Evolutionary conservation across 306 rosid species (phyloP).

Genomic region (Dalbergia cochinchinensis): DNA sequence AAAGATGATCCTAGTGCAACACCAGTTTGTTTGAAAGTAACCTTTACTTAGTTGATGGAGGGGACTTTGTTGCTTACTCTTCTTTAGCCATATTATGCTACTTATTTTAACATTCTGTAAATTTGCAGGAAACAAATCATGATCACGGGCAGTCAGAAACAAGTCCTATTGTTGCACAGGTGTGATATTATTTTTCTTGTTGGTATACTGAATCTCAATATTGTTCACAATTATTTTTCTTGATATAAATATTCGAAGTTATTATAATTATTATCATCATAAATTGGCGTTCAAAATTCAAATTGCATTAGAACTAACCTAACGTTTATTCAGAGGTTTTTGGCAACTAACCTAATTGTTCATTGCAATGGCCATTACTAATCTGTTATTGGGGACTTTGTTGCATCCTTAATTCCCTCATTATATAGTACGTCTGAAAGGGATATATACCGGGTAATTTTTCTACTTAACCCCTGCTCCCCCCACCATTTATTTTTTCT

Average conservation of each 20-base stretch:
- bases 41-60: slow-evolving; percentile 2
- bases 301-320: slow-evolving; percentile 24
- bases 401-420: slow-evolving; percentile 11
- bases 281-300: slow-evolving; percentile 15
- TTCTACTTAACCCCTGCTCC: not conserved
- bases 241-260: not conserved
- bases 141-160: slow-evolving; percentile 57
- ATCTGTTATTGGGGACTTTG: slow-evolving; percentile 30
- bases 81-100: slow-evolving; percentile 3
- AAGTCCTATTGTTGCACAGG: slow-evolving; percentile 54
- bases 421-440: not conserved
- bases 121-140: slow-evolving; percentile 66
- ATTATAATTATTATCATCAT: slow-evolving; percentile 12
- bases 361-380: slow-evolving; percentile 16
- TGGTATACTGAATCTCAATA: slow-evolving; percentile 30
- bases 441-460: not conserved
- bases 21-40: slow-evolving; percentile 23
- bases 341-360: slow-evolving; percentile 2
- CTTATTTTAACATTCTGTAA: slow-evolving; percentile 17
- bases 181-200: slow-evolving; percentile 39
- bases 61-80: slow-evolving; percentile 6
- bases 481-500: too few relatives aligned
- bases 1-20: not conserved
- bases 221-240: slow-evolving; percentile 15
- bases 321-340: slow-evolving; percentile 4